Base-by-base conservation (phyloP, 1,284 basidiomycete species). In the Exobasidium cylindrosporum region DNA sequence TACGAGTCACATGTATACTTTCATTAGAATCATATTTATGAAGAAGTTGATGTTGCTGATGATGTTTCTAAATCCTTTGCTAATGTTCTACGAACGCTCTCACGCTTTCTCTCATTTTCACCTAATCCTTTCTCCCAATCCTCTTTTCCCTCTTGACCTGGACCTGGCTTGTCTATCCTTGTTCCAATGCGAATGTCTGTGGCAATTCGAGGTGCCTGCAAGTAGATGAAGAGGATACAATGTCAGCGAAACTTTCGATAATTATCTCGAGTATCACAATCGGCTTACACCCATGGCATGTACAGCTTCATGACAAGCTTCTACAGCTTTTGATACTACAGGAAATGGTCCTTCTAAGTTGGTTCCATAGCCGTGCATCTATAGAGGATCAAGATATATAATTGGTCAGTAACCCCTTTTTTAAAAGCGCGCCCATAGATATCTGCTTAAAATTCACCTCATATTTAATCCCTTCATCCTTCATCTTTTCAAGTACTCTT, bases 131-230 rank as follows among this genome's bases (percentile, higher is more conserved):
- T 17, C 10, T 63, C 46, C 62, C 65, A 60, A 21, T 58, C 47
- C 44, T 67, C 61, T 45, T n/a, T 40, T 40, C 35, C 35, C 35
- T 40, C 17, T 47, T 60, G 49, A 1, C 47, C 47, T 28, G 31
- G 58, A 44, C 26, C 59, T 5, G 56, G 57, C 45, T 61, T 66
- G 53, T 67, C 67, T 40, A 67, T 71, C 31, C 73, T 61, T 11
- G 78, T 79, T 14, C 78, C 78, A 28, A 79, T 73, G 14, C 78
- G 73, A 50, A 79, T 70, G 63, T 79, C 75, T 43, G 78, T 78
- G 4, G 78, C 74, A 54, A 79, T 79, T 13, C 78, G 66, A 17
- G 70, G 70, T 2, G 44, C 43, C 40, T 59, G 59, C 17, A 43
- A 7, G 58, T 4, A 24, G 35, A 40, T n/a, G n/a, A 17, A 40